A percentile compares a stretch with the other conserved stretches of the same genome.
Evolutionary conservation across 495 filamentous ascomycete genomes (phyloP).

Genomic region (Penicillium riverlandense): DNA sequence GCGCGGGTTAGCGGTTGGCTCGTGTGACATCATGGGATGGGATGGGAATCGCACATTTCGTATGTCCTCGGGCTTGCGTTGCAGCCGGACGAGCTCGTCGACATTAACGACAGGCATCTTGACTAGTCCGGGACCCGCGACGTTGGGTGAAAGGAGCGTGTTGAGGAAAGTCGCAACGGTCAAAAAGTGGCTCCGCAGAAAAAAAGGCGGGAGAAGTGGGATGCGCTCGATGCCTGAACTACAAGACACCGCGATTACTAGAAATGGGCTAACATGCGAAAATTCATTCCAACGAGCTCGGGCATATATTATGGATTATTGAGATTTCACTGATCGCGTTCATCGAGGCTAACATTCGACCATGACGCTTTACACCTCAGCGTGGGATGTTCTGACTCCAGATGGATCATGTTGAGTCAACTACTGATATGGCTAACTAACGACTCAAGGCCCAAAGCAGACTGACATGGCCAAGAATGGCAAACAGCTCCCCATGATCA

Average conservation of each 20-base stretch:
- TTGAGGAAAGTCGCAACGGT: no score
- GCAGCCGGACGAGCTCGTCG: slow-evolving; percentile 78
- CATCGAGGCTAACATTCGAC: no score
- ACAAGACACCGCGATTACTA: not conserved
- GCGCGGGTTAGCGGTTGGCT: slow-evolving; percentile 21
- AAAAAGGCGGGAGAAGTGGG: slow-evolving; percentile 2
- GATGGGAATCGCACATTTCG: slow-evolving; percentile 64
- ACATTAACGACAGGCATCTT: slow-evolving; percentile 84
- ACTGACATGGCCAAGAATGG: not conserved
- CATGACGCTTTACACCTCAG: slow-evolving; percentile 1
- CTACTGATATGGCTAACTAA: no score
- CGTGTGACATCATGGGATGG: slow-evolving; percentile 26
- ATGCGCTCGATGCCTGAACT: no score
- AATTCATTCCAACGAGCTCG: no score
- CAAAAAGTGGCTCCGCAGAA: no score
- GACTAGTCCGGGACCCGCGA: slow-evolving; percentile 10
- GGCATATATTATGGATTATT: not conserved
- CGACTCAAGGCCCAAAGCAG: not conserved
- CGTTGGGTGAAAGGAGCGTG: no score
- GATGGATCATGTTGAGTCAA: slow-evolving; percentile 6
- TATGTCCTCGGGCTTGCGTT: slow-evolving; percentile 76
- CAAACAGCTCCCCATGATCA: not conserved
- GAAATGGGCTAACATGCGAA: slow-evolving; percentile 4
- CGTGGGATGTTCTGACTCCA: slow-evolving; percentile 11
- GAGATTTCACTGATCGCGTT: not conserved